Percentiles rank a stretch among this genome's conserved stretches.
Evolutionary conservation across 768 basidiomycete genomes (phyloP).

Genomic region (Termitomyces sp.): DNA sequence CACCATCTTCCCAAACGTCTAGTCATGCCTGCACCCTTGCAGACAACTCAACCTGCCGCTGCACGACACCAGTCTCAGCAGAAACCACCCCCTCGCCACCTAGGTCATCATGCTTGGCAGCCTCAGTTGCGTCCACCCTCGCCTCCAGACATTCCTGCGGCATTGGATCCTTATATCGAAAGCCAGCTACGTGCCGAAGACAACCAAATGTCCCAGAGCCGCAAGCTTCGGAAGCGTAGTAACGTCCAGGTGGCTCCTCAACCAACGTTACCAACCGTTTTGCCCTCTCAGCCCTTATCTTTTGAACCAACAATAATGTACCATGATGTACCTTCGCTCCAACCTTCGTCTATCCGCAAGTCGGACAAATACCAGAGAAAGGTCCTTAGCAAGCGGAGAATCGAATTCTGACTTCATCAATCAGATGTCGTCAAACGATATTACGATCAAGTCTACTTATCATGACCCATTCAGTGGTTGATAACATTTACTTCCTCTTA

Average conservation of each 20-base stretch:
- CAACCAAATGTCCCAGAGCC: conserved; percentile 15
- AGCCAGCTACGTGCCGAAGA: conserved; percentile 15
- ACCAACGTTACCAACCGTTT: conserved; percentile 1
- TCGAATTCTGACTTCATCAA: conserved; percentile 24
- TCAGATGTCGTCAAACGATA: background rate
- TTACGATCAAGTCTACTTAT: background rate
- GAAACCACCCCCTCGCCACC: conserved; percentile 3
- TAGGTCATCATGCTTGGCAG: conserved; percentile 7
- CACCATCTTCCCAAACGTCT: conserved; percentile 54
- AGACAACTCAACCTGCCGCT: conserved; percentile 21
- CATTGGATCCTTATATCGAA: conserved; percentile 3
- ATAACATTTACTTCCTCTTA: conserved; percentile 3
- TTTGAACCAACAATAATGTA: conserved; percentile 12
- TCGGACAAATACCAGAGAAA: conserved; percentile 27
- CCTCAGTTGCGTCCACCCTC: conserved; percentile 9
- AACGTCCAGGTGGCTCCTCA: conserved; percentile 14
- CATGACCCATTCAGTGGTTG: conserved; percentile 3
- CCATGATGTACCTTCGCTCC: conserved; percentile 13
- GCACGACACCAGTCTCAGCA: conserved; percentile 12
- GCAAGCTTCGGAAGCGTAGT: conserved; percentile 23
- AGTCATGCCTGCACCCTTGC: conserved; percentile 70
- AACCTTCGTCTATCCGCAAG: conserved; percentile 11
- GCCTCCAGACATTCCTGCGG: background rate
- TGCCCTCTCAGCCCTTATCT: conserved; percentile 5
- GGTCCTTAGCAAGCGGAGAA: conserved; percentile 38